Percentiles rank a stretch among this genome's conserved stretches.
Evolutionary conservation across 1,139 yeast species (phyloP).

Genomic region (Geotrichum cucujoidarum): DNA sequence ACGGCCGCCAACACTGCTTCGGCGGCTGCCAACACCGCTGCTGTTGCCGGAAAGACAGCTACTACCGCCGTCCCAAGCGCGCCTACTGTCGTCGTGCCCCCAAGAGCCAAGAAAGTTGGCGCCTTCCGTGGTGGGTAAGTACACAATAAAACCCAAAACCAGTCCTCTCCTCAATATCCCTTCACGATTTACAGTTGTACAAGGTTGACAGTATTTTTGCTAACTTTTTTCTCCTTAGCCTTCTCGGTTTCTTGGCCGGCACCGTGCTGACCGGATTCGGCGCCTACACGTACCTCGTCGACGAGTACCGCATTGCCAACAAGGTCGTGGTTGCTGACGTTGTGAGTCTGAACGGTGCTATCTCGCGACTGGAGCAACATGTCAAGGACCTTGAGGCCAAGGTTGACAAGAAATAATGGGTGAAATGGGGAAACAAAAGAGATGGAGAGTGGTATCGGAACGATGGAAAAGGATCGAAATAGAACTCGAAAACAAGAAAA

Average conservation of each 20-base stretch:
- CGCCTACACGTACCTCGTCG: constrained; percentile 72
- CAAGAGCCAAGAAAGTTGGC: constrained; percentile 28
- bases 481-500: neutral
- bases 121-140: constrained; percentile 36
- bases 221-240: constrained; percentile 40
- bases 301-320: constrained; percentile 70
- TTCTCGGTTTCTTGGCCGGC: constrained; percentile 78
- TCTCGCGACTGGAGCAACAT: constrained; percentile 57
- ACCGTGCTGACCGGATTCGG: constrained; percentile 68
- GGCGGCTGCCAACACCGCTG: neutral
- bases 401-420: constrained; percentile 19
- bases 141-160: neutral
- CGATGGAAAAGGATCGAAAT: neutral
- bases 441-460: neutral
- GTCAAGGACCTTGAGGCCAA: constrained; percentile 34
- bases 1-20: neutral
- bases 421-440: neutral
- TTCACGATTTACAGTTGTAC: no score
- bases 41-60: neutral
- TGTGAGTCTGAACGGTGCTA: constrained; percentile 61
- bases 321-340: constrained; percentile 72
- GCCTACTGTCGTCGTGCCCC: constrained; percentile 14
- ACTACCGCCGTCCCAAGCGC: neutral
- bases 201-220: neutral
- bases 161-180: neutral